Evolutionary conservation across 176 grass and related monocot genomes (phyloP).

Genomic region (Metroxylon sagu): DNA sequence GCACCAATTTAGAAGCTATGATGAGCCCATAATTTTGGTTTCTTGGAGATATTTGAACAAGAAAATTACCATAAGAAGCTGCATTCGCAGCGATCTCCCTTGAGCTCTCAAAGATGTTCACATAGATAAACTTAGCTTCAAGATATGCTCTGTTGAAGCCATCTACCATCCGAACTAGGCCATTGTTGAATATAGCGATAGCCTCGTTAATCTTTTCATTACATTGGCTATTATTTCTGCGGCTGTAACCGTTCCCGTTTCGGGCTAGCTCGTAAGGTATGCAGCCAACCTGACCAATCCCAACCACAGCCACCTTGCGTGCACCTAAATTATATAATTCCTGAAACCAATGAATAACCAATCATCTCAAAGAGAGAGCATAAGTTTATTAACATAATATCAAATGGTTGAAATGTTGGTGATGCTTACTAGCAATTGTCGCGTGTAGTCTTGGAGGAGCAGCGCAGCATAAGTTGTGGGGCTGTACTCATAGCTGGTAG

Average conservation of each 20-base stretch:
- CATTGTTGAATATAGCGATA: slow-evolving; percentile 53
- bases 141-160: slow-evolving; percentile 30
- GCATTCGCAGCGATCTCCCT: slow-evolving; percentile 46
- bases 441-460: slow-evolving; percentile 63
- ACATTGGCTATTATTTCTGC: slow-evolving; percentile 3
- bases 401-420: neutral
- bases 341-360: slow-evolving; percentile 9
- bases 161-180: slow-evolving; percentile 60
- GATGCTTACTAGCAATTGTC: slow-evolving; percentile 29
- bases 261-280: slow-evolving; percentile 91
- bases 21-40: too few species aligned
- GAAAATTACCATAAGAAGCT: slow-evolving; percentile 32
- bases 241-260: slow-evolving; percentile 12
- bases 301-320: slow-evolving; percentile 59
- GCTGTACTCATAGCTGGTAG: slow-evolving; percentile 34
- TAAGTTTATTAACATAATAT: too few species aligned
- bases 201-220: slow-evolving; percentile 80
- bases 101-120: slow-evolving; percentile 45
- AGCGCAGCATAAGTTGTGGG: slow-evolving; percentile 33
- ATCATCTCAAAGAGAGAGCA: too few species aligned
- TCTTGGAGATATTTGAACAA: too few species aligned
- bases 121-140: slow-evolving; percentile 43
- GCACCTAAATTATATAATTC: slow-evolving; percentile 47
- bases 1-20: too few species aligned
- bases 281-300: slow-evolving; percentile 72